Evolutionary conservation across 2,329 filamentous ascomycete species (phyloP).

Genomic region (Albophoma yamanashiensis): DNA sequence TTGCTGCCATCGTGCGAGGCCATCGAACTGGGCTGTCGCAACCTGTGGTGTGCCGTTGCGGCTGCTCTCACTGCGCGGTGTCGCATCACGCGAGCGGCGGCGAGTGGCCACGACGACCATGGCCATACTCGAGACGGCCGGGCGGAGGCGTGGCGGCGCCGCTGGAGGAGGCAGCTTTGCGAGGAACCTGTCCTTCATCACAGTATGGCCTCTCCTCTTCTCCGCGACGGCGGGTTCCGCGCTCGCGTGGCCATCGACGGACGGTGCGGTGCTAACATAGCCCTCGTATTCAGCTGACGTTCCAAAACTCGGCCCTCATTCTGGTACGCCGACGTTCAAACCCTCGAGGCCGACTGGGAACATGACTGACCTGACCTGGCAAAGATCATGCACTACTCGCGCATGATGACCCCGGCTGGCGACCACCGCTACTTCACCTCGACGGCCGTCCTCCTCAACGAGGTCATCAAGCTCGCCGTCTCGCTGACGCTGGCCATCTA

Average conservation of each 20-base stretch:
- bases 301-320: slow-evolving; percentile 66
- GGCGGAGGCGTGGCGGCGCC: slow-evolving; percentile 4
- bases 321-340: slow-evolving; percentile 35
- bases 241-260: background rate
- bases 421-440: slow-evolving; percentile 88
- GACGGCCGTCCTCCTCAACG: slow-evolving; percentile 87
- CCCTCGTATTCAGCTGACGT: slow-evolving; percentile 50
- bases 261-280: background rate
- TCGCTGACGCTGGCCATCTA: slow-evolving; percentile 81
- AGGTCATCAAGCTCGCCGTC: slow-evolving; percentile 80
- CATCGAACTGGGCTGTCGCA: background rate
- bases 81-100: background rate
- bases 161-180: slow-evolving; percentile 6
- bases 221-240: background rate
- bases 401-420: slow-evolving; percentile 76
- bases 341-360: background rate
- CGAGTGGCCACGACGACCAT: background rate
- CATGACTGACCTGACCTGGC: background rate
- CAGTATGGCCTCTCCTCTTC: slow-evolving; percentile 8
- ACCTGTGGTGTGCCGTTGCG: background rate
- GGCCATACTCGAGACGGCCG: slow-evolving; percentile 6
- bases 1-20: background rate
- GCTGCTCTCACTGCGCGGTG: background rate
- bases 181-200: slow-evolving; percentile 13
- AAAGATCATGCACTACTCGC: slow-evolving; percentile 88